Conservation (phyloP, 164 flowering plant genomes). For the Pachysandra terminalis region DNA sequence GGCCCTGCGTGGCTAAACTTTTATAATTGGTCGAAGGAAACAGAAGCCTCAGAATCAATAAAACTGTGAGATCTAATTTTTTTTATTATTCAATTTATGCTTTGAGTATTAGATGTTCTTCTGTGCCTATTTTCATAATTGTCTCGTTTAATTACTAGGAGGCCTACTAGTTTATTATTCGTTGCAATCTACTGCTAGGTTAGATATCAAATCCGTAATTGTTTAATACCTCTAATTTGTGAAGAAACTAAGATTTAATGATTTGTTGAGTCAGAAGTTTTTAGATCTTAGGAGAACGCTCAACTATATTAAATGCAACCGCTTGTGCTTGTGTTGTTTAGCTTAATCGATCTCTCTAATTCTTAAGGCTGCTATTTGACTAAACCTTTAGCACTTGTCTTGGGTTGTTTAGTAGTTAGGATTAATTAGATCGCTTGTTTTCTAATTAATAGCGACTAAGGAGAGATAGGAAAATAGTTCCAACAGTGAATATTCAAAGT, state of each 20-base stretch:
- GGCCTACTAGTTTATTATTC: conserved; percentile 1
- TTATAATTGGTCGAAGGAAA: conserved; percentile 6
- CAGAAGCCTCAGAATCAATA: not conserved
- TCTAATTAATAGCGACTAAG: conserved; percentile 7
- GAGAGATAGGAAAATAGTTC: conserved; percentile 9
- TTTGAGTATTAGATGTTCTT: not conserved
- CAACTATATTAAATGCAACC: not conserved
- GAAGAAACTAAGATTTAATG: not conserved
- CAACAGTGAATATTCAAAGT: not conserved
- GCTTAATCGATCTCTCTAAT: conserved; percentile 2
- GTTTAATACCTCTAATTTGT: not conserved
- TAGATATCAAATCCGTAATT: not conserved
- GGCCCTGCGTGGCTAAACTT: too few species aligned
- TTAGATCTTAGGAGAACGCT: not conserved
- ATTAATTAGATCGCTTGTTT: not conserved
- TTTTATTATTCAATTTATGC: not conserved
- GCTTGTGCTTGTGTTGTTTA: too few species aligned
- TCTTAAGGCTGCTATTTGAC: too few species aligned
- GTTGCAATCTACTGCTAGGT: not conserved
- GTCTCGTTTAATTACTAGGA: conserved; percentile 5
- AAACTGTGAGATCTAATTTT: not conserved
- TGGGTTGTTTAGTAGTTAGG: conserved; percentile 8
- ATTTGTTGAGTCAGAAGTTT: not conserved
- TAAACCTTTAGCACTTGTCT: not conserved
- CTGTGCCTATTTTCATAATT: conserved; percentile 3